These are phyloP conservation scores for Vitis labrusca DNA, from an alignment of 164 flowering plant genomes.

Conservation along the genomic window DNA sequence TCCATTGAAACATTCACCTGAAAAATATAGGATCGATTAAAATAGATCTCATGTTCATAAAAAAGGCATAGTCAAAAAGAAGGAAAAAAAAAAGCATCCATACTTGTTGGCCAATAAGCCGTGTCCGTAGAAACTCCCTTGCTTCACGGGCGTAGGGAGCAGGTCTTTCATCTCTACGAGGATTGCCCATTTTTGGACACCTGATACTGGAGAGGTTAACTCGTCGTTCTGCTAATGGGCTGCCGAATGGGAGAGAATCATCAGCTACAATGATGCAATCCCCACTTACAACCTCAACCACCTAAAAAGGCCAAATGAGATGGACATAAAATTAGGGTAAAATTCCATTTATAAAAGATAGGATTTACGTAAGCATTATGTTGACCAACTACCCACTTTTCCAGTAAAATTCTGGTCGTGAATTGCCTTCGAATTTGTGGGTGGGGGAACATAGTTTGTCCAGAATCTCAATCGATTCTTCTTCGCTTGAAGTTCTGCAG, in stretches of 20 bases:
- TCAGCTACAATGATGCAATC: slow-evolving; percentile 95
- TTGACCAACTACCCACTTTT: slow-evolving; percentile 45
- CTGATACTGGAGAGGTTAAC: slow-evolving; percentile 93
- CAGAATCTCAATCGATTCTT: slow-evolving; percentile 71
- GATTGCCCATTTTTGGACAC: slow-evolving; percentile 88
- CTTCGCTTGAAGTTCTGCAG: slow-evolving; percentile 89
- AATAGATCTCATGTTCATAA: not conserved
- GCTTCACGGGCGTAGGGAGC: slow-evolving; percentile 95
- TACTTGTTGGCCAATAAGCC: slow-evolving; percentile 87
- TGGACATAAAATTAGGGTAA: not conserved
- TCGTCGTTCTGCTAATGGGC: slow-evolving; percentile 85
- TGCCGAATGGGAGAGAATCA: slow-evolving; percentile 86
- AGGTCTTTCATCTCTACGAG: slow-evolving; percentile 81
- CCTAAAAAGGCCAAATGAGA: slow-evolving; percentile 38
- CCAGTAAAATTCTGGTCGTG: slow-evolving; percentile 93
- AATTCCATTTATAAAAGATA: not conserved
- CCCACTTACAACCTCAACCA: slow-evolving; percentile 98
- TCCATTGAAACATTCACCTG: slow-evolving; percentile 97
- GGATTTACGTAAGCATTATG: not conserved
- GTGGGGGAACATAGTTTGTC: slow-evolving; percentile 89
- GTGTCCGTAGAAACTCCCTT: slow-evolving; percentile 78
- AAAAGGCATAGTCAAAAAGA: not conserved
- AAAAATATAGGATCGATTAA: not conserved
- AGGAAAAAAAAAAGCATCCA: not conserved
- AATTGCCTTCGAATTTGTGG: slow-evolving; percentile 90